Base-by-base conservation (phyloP, 2,329 filamentous ascomycete genomes). In the Mollisiaceae sp. region DNA sequence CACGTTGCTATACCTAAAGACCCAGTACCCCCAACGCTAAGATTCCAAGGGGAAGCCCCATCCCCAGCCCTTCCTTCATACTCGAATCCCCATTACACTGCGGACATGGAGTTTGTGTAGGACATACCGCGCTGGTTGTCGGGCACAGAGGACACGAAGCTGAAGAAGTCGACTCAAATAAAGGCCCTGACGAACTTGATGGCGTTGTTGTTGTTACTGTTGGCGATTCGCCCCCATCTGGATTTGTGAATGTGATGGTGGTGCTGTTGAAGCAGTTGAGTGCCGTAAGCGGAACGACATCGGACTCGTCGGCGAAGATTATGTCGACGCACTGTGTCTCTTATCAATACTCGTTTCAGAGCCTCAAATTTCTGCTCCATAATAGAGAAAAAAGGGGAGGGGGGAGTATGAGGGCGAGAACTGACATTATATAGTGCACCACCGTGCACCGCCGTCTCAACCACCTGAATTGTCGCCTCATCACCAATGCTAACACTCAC, bases 221-320 rank as follows among this genome's bases (percentile, higher is more conserved):
- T 76, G 5, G 79, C 56, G 14, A 78, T 78, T 38, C 59, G 20
- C 15, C 38, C 12, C 38, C 41, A n/a, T 27, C 41, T 20, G 43
- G 58, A 58, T 61, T 20, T 18, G 60, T 57, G 52, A 65, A 65
- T 14, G 50, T 32, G 38, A 60, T 62, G 35, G 41, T 54, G 2
- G 60, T 38, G 4, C 39, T 92, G 82, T 97, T 97, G 83, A 89
- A 92, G 84, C 94, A 97, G 79, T 97, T 97, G 18, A 86, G 83
- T 67, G 18, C 84, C 81, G 75, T 90, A 95, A 71, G 97, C 91
- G 69, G 89, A 55, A 81, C 82, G 59, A 95, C 87, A 75, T 96
- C 90, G 72, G 86, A 81, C 27, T 91, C 90, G 1, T 93, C 91
- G 63, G 89, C 91, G 72, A 97, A 94, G 55, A 90, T 93, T 73